Evolutionary conservation across 352 stramenopile genomes (phyloP).

Genomic region (Pythium rishiriense): DNA sequence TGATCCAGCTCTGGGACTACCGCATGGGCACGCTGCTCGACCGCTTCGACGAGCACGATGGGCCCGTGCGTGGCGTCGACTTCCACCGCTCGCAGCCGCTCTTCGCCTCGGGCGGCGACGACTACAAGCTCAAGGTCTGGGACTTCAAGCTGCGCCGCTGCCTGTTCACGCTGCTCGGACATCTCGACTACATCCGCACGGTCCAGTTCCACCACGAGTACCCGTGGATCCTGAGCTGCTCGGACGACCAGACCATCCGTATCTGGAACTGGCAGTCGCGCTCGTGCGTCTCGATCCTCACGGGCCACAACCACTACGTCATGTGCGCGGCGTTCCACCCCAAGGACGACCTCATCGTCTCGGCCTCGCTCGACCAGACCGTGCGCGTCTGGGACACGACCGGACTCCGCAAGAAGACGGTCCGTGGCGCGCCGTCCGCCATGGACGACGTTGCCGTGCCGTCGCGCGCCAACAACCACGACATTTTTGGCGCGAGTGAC

Average conservation of each 20-base stretch:
- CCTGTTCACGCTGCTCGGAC: constrained; percentile 98
- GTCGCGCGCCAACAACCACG: constrained; percentile 75
- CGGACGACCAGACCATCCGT: constrained; percentile 99
- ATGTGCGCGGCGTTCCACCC: constrained; percentile 99
- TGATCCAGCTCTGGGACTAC: constrained; percentile 99
- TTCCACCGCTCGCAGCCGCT: constrained; percentile 98
- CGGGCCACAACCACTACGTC: constrained; percentile 99
- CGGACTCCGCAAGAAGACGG: constrained; percentile 98
- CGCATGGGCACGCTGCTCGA: constrained; percentile 99
- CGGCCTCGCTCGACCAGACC: constrained; percentile 98
- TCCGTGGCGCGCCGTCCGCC: constrained; percentile 85
- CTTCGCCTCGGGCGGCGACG: constrained; percentile 98
- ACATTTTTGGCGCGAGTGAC: constrained; percentile 99
- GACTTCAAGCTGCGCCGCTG: constrained; percentile 99
- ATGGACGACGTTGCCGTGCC: constrained; percentile 71
- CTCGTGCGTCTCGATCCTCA: constrained; percentile 99
- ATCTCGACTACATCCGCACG: constrained; percentile 99
- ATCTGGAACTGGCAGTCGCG: constrained; percentile 99
- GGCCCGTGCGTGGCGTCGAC: constrained; percentile 98
- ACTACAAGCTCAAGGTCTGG: constrained; percentile 99
- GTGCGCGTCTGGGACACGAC: constrained; percentile 99
- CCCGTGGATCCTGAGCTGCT: constrained; percentile 98
- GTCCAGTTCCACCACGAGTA: constrained; percentile 99
- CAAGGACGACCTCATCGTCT: constrained; percentile 99
- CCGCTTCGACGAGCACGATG: constrained; percentile 99